phyloP scores from a whole-genome alignment of 2,329 filamentous ascomycete species.

The Aureobasidium namibiae region DNA sequence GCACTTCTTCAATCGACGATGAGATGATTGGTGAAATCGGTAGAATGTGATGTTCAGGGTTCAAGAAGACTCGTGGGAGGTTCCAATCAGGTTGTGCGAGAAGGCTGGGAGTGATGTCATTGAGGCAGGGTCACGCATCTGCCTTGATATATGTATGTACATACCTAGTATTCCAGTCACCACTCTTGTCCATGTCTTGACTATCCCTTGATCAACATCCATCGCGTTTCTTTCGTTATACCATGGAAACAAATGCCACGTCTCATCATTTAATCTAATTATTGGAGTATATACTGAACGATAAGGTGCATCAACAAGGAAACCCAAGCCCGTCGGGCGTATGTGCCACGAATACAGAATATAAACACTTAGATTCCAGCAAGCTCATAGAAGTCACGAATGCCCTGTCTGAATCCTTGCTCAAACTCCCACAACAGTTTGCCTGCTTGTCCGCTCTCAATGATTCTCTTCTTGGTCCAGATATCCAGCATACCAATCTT shows the following conservation, averaged over 20 bases:
- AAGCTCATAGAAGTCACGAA: slow-evolving; percentile 33
- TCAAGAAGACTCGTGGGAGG: background rate
- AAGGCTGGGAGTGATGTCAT: background rate
- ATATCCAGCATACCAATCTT: slow-evolving; percentile 50
- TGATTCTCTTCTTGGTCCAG: slow-evolving; percentile 49
- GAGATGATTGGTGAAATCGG: background rate
- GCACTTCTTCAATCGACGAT: background rate
- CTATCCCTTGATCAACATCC: too few species aligned
- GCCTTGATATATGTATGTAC: background rate
- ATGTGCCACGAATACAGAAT: background rate
- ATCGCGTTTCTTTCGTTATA: too few species aligned
- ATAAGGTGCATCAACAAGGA: background rate
- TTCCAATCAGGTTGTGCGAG: background rate
- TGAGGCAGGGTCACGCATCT: background rate
- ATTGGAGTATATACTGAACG: background rate
- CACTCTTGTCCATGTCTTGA: background rate
- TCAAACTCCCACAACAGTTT: slow-evolving; percentile 45
- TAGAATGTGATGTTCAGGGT: background rate
- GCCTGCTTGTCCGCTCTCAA: slow-evolving; percentile 42
- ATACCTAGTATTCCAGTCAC: too few species aligned
- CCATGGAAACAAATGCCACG: too few species aligned
- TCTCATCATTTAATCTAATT: background rate
- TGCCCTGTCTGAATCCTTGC: slow-evolving; percentile 40
- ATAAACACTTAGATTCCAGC: slow-evolving; percentile 20
- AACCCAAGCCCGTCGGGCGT: background rate